phyloP scores from a whole-genome alignment of 2,329 filamentous ascomycete species.

The Lasiodiplodia theobromae region DNA sequence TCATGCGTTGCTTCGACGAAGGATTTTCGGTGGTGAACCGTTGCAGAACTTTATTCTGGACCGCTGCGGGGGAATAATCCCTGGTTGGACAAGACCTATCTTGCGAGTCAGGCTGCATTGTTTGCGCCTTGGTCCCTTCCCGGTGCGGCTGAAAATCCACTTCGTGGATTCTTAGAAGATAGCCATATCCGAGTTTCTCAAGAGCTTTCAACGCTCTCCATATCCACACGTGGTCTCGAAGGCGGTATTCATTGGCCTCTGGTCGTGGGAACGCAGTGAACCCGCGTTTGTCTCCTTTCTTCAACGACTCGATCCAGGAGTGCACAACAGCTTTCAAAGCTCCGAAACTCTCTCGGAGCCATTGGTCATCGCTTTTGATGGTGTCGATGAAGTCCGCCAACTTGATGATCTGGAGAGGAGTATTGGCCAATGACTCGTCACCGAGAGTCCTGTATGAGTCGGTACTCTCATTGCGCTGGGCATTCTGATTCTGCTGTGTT shows the following conservation, averaged over 20 bases:
- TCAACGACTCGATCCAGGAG: not conserved
- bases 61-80: not conserved
- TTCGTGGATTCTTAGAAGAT: no score
- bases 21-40: slow-evolving; percentile 6
- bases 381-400: not conserved
- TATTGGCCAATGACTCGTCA: not conserved
- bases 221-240: slow-evolving; percentile 26
- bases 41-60: not conserved
- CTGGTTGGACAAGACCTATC: not conserved
- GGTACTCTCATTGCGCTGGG: no score
- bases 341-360: not conserved
- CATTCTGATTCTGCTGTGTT: no score
- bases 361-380: not conserved
- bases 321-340: not conserved
- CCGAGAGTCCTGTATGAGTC: no score
- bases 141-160: no score
- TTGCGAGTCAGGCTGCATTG: no score
- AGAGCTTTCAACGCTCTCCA: slow-evolving; percentile 10
- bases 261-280: not conserved
- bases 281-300: not conserved
- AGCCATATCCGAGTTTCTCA: not conserved
- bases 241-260: not conserved
- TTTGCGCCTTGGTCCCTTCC: no score
- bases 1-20: slow-evolving; percentile 16
- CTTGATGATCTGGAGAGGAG: slow-evolving; percentile 29